Evolutionary conservation across 805 yeast species (phyloP).

Genomic region (Pichia insulana): DNA sequence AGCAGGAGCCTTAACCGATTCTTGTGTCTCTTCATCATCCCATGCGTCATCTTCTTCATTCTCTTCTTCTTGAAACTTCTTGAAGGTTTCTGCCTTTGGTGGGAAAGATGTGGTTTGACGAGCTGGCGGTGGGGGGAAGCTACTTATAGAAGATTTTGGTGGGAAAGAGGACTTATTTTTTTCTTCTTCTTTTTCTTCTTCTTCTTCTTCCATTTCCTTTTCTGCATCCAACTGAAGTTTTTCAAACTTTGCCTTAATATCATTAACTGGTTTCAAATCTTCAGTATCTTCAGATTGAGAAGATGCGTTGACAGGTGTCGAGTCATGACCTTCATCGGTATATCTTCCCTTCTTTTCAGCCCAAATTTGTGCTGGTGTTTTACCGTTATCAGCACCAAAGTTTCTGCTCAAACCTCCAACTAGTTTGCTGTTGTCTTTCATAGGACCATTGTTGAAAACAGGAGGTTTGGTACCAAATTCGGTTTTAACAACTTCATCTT

Average conservation of each 20-base stretch:
- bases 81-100: slow-evolving; percentile 16
- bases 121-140: slow-evolving; percentile 15
- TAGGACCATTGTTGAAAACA: slow-evolving; percentile 22
- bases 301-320: no score
- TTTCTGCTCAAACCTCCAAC: slow-evolving; percentile 53
- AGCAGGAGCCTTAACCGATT: slow-evolving; percentile 14
- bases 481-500: slow-evolving; percentile 25
- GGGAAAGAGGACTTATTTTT: neutral
- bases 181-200: slow-evolving; percentile 20
- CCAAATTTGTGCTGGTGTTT: slow-evolving; percentile 94
- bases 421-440: slow-evolving; percentile 34
- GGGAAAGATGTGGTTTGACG: slow-evolving; percentile 9
- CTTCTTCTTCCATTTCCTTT: slow-evolving; percentile 20
- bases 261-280: slow-evolving; percentile 24
- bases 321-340: slow-evolving; percentile 23
- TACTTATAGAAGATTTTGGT: neutral
- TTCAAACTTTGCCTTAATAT: slow-evolving; percentile 27
- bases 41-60: slow-evolving; percentile 12
- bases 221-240: slow-evolving; percentile 20
- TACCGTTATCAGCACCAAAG: slow-evolving; percentile 64
- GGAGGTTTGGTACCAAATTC: slow-evolving; percentile 30
- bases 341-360: slow-evolving; percentile 79
- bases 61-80: slow-evolving; percentile 18
- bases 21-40: slow-evolving; percentile 15
- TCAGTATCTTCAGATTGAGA: slow-evolving; percentile 7